These are phyloP conservation scores for Aspergillus brasiliensis DNA, from an alignment of 2,329 filamentous ascomycete species.

Conservation along the genomic window DNA sequence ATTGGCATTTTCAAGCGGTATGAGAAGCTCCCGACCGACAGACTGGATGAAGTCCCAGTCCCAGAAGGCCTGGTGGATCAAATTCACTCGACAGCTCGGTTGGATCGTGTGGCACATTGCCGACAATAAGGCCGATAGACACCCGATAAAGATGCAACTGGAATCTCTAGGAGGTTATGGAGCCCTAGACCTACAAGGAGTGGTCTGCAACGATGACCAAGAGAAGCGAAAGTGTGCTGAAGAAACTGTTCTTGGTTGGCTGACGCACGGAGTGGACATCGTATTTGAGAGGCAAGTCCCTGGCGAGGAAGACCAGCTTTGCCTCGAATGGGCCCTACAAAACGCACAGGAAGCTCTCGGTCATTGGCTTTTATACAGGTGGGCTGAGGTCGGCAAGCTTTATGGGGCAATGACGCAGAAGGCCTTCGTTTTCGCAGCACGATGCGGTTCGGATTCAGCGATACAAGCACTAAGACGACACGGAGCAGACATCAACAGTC, in stretches of 20 bases:
- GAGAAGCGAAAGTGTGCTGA: not conserved
- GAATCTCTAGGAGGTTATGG: not conserved
- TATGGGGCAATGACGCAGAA: slow-evolving; percentile 9
- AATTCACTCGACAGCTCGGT: slow-evolving; percentile 25
- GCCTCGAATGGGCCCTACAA: slow-evolving; percentile 18
- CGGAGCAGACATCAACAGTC: slow-evolving; percentile 21
- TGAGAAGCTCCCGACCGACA: not conserved
- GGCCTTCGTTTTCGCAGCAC: slow-evolving; percentile 17
- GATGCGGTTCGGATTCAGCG: slow-evolving; percentile 11
- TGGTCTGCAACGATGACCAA: not conserved
- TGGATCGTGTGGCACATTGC: slow-evolving; percentile 29
- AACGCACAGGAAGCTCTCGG: slow-evolving; percentile 14
- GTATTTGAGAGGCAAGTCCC: slow-evolving; percentile 4
- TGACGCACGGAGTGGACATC: slow-evolving; percentile 16
- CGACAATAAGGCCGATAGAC: not conserved
- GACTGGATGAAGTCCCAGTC: slow-evolving; percentile 14
- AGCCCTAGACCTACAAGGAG: not conserved
- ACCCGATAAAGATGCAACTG: slow-evolving; percentile 11
- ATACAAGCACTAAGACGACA: slow-evolving; percentile 19
- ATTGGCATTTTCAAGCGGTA: slow-evolving; percentile 8
- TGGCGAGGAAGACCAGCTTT: not conserved
- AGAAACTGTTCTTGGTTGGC: slow-evolving; percentile 19
- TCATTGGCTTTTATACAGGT: slow-evolving; percentile 22
- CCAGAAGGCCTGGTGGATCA: slow-evolving; percentile 18
- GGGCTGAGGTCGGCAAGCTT: slow-evolving; percentile 15